Evolutionary conservation across 2,329 filamentous ascomycete genomes (phyloP).

Genomic region (Colletotrichum noveboracense): DNA sequence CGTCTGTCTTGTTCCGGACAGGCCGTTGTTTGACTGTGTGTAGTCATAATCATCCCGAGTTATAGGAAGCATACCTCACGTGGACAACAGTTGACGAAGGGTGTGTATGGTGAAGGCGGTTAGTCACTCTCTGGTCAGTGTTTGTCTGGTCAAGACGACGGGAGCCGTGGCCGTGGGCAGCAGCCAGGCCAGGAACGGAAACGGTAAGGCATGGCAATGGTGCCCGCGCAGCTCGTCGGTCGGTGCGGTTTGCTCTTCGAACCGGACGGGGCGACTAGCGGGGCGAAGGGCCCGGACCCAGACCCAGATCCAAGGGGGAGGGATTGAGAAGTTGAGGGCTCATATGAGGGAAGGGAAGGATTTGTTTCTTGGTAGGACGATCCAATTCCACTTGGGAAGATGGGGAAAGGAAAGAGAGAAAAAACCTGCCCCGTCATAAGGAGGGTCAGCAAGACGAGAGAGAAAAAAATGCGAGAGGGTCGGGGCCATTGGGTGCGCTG

Average conservation of each 20-base stretch:
- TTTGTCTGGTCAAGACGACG: not conserved
- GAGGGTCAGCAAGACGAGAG: not conserved
- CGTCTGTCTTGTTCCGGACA: not conserved
- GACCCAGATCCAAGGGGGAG: not conserved
- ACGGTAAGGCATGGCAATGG: not conserved
- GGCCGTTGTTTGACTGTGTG: constrained; percentile 2
- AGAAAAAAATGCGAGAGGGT: not conserved
- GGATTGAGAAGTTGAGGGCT: not conserved
- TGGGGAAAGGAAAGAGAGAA: not conserved
- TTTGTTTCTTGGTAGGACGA: not conserved
- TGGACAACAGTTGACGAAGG: not conserved
- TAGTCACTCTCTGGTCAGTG: not conserved
- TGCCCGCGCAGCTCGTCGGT: not conserved
- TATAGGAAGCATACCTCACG: not conserved
- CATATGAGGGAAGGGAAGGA: not conserved
- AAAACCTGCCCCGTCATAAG: not conserved
- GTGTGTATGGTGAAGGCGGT: not conserved
- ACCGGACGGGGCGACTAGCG: not conserved
- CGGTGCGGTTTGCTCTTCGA: not conserved
- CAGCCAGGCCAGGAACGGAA: not conserved
- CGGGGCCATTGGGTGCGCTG: not conserved
- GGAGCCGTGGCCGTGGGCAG: not conserved
- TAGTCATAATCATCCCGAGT: not conserved
- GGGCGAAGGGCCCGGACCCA: not conserved
- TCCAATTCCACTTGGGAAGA: not conserved